Evolutionary conservation across 805 yeast species (phyloP).

Genomic region (Lipomyces orientalis): DNA sequence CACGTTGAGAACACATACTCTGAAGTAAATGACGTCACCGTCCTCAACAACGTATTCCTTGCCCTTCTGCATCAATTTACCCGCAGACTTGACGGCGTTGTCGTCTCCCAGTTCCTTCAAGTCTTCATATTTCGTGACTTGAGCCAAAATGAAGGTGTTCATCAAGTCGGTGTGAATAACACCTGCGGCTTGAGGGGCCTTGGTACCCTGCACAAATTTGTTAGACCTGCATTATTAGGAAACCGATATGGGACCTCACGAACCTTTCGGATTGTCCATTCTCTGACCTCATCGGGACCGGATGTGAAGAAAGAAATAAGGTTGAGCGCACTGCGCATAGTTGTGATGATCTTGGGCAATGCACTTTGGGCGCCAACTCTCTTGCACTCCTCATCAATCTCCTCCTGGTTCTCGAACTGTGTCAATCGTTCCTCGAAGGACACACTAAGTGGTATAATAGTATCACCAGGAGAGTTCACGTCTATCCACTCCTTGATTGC

Average conservation of each 20-base stretch:
- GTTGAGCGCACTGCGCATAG: constrained; percentile 85
- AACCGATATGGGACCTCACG: not conserved
- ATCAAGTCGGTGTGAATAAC: constrained; percentile 95
- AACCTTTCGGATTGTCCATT: constrained; percentile 87
- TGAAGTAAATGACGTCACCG: constrained; percentile 89
- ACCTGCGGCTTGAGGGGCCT: constrained; percentile 99
- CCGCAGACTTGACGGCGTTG: constrained; percentile 78
- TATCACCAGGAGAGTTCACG: constrained; percentile 82
- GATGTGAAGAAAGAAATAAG: constrained; percentile 94
- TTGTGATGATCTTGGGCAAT: constrained; percentile 80
- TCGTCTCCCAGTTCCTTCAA: constrained; percentile 80
- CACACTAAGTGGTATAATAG: constrained; percentile 91
- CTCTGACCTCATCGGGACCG: constrained; percentile 96
- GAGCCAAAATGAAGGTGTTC: constrained; percentile 93
- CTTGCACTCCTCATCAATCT: constrained; percentile 77
- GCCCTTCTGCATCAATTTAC: constrained; percentile 90
- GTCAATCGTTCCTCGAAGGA: constrained; percentile 91
- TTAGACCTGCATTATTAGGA: not conserved
- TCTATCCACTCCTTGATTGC: constrained; percentile 91
- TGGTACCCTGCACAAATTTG: constrained; percentile 58
- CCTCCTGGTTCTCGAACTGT: constrained; percentile 82
- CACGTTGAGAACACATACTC: constrained; percentile 48
- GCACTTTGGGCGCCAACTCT: constrained; percentile 75
- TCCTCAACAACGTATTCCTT: constrained; percentile 94
- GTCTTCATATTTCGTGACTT: constrained; percentile 85